Evolutionary conservation across 2,329 filamentous ascomycete genomes (phyloP).

Genomic region (Torrubiellomyces zombiae): DNA sequence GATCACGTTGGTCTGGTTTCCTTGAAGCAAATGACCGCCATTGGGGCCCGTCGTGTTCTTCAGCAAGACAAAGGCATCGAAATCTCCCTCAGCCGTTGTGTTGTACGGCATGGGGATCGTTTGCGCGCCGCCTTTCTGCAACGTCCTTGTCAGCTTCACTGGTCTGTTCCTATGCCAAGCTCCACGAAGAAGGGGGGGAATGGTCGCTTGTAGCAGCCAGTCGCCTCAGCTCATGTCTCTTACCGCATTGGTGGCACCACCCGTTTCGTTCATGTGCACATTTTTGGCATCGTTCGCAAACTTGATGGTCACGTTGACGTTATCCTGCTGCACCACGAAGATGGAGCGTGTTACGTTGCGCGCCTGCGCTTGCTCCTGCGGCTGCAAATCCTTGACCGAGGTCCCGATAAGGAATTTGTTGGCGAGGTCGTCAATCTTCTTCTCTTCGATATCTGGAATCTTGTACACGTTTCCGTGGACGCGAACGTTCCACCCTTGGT

Average conservation of each 20-base stretch:
- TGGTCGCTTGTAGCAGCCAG: no score
- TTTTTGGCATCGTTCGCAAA: constrained; percentile 28
- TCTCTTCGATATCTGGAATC: constrained; percentile 48
- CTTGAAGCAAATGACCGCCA: constrained; percentile 35
- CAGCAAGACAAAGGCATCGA: constrained; percentile 53
- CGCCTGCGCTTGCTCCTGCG: constrained; percentile 46
- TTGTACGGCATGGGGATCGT: constrained; percentile 45
- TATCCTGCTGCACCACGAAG: constrained; percentile 56
- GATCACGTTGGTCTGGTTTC: constrained; percentile 46
- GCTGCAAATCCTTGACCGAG: constrained; percentile 39
- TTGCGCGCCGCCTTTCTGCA: constrained; percentile 38
- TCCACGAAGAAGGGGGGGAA: no score
- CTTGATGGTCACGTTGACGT: constrained; percentile 46
- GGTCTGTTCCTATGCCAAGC: no score
- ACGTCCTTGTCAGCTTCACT: neutral
- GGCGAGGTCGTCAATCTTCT: constrained; percentile 50
- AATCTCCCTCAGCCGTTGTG: constrained; percentile 54
- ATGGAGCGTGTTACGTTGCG: constrained; percentile 59
- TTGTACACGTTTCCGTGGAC: constrained; percentile 75
- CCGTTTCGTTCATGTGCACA: constrained; percentile 35
- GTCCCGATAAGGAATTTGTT: constrained; percentile 54
- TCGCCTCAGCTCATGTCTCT: constrained; percentile 2
- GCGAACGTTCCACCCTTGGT: constrained; percentile 59
- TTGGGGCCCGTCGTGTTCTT: constrained; percentile 34
- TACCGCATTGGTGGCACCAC: constrained; percentile 32